Conservation (phyloP, 306 rosid genomes). For the Gastrolobium bilobum region DNA sequence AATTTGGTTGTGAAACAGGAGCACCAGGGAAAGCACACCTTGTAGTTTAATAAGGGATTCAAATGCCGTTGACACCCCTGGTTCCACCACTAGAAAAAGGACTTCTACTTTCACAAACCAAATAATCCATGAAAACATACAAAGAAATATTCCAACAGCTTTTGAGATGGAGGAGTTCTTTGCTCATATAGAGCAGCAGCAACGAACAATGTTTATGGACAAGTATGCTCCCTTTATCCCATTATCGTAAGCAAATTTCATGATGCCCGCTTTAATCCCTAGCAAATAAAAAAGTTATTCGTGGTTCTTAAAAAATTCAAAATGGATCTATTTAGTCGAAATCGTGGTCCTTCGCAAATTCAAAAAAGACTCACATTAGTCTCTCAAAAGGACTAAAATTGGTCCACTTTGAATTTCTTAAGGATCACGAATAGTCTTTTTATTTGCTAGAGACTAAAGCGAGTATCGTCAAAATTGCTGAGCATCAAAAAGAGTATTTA, state of each 20-base stretch:
- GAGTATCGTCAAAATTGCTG: too few relatives aligned
- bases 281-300: too few relatives aligned
- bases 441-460: too few relatives aligned
- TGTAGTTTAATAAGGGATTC: slow-evolving; percentile 76
- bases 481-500: too few relatives aligned
- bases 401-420: too few relatives aligned
- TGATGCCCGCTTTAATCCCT: background rate
- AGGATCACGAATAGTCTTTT: too few relatives aligned
- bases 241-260: too few relatives aligned
- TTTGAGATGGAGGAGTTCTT: slow-evolving; percentile 91
- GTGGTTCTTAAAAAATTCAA: too few relatives aligned
- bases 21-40: slow-evolving; percentile 87
- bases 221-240: slow-evolving; percentile 56
- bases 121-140: slow-evolving; percentile 50
- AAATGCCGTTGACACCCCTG: slow-evolving; percentile 61
- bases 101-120: slow-evolving; percentile 14
- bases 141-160: slow-evolving; percentile 71
- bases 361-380: too few relatives aligned
- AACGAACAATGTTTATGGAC: slow-evolving; percentile 76
- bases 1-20: slow-evolving; percentile 51
- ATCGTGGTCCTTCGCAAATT: too few relatives aligned
- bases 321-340: too few relatives aligned
- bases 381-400: too few relatives aligned
- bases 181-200: slow-evolving; percentile 77
- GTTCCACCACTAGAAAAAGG: slow-evolving; percentile 73